Evolutionary conservation across 1,139 yeast genomes (phyloP), one percentile per base, ranked within the genome.

Genomic region (Petasospora fabianii): DNA sequence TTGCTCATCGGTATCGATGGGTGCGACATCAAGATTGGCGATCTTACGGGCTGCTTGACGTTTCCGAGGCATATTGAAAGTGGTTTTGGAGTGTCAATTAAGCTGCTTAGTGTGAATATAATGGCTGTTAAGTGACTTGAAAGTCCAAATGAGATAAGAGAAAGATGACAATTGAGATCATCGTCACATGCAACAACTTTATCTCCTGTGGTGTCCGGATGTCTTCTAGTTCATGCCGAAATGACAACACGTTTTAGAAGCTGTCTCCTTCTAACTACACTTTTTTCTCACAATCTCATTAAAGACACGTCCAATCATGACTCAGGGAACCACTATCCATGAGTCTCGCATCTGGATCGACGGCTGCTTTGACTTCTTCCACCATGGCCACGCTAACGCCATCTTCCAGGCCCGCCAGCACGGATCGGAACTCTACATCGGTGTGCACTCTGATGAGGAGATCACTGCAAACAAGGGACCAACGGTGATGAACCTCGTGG

Each of bases 371-470:
- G 98, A 92, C 60, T 92, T 92, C 65, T 87, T 95, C 28, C 98
- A 92, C 59, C 97, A 92, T 56, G 98, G 92, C 27, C 98, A 92
- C 55, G 95, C 97, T 2, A 97, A 97, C 16, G 98, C 97, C 19
- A 80, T 92, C 76, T 66, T 86, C 42, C 98, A 92, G 59, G 97
- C 98, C 1, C 75, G 92, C 34, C 86, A 81, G 59, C 66, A 79
- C 32, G 92, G 94, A 30, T 68, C 71, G 41, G 84, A 83, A 60
- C 71, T 85, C 37, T 80, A 69, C 48, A 95, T 84, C 21, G 98
- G 98, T 2, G 87, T 92, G 16, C 98, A 92, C 60, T 79, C 86
- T 3, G 98, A 92, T 59, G 92, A 81, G 51, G 97, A 84, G 32
- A 92, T 92, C 38, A 63, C 73, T 34, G 60, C 63, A 42, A 85